Evolutionary conservation across 2,329 filamentous ascomycete species (phyloP), one percentile per base, ranked within the genome.

Genomic region (Ascosphaera apis): DNA sequence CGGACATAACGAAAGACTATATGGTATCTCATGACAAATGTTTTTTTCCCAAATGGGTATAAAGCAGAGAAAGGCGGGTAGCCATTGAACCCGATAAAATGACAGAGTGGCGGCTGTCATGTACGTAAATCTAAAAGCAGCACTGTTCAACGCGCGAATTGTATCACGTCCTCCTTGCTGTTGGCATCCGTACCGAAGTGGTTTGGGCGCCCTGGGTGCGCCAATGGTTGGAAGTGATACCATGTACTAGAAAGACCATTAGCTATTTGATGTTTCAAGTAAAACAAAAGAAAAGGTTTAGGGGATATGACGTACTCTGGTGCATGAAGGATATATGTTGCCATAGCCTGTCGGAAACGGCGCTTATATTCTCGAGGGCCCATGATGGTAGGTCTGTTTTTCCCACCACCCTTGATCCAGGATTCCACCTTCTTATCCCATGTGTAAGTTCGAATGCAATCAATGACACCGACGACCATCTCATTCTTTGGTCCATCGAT

Each of bases 401-500:
- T 75, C 48, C 91, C 80, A 39, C 78, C 72, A 19, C 75, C 74
- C 56, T 98, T 98, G 66, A 98, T 93, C 88, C 88, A 98, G 37
- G 77, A 88, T 60, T 98, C 88, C n/a, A 98, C 69, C 53, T 93
- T 93, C 65, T 98, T 98, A 61, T 98, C 88, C 83, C 88, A 98
- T 0, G 88, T 98, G 52, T 95, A 98, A 0, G 88, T 98, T 37
- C 88, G 73, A 45, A 98, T 95, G 53, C 88, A 95, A 53, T 98
- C 86, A 43, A 98, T 95, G 48, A 98, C 95, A 3, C 88, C 88
- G 2, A 98, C 84, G 11, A 95, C 82, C 11, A 98, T 69, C 56
- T 98, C 86, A 48, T 86, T 84, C 42, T 73, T 70, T 27, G 67
- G 66, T 52, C 93, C 88, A 48, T 98, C 86, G 32, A 98, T 91